These are phyloP conservation scores for Aureobasidium musti DNA, from an alignment of 2,329 filamentous ascomycete genomes.

Conservation along the genomic window DNA sequence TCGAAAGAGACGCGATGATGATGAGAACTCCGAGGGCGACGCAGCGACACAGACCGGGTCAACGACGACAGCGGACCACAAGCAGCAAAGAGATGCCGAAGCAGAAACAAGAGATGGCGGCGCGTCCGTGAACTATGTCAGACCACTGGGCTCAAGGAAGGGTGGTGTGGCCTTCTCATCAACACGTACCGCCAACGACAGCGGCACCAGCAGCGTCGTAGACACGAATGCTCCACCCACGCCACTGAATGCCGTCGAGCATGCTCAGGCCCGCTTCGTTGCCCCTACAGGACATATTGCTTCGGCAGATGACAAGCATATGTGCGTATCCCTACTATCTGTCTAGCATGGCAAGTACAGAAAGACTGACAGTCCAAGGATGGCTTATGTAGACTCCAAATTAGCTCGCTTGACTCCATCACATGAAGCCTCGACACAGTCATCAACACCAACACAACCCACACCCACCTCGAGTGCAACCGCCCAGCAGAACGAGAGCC, in stretches of 20 bases:
- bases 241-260: constrained; percentile 43
- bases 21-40: constrained; percentile 25
- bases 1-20: constrained; percentile 47
- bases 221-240: constrained; percentile 39
- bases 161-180: constrained; percentile 61
- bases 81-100: background rate
- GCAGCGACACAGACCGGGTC: background rate
- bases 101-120: background rate
- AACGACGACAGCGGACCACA: constrained; percentile 19
- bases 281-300: constrained; percentile 69
- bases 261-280: constrained; percentile 62
- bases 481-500: too few relatives aligned
- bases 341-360: constrained; percentile 12
- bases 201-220: constrained; percentile 34
- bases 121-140: constrained; percentile 48
- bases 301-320: constrained; percentile 69
- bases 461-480: background rate
- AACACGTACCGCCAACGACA: constrained; percentile 19
- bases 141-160: constrained; percentile 51
- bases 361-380: constrained; percentile 71
- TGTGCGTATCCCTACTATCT: constrained; percentile 60
- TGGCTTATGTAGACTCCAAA: constrained; percentile 80
- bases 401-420: constrained; percentile 55
- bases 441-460: background rate
- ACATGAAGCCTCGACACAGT: constrained; percentile 23